Conservation (phyloP, 2,329 filamentous ascomycete species). For the Cytospora leucostoma region DNA sequence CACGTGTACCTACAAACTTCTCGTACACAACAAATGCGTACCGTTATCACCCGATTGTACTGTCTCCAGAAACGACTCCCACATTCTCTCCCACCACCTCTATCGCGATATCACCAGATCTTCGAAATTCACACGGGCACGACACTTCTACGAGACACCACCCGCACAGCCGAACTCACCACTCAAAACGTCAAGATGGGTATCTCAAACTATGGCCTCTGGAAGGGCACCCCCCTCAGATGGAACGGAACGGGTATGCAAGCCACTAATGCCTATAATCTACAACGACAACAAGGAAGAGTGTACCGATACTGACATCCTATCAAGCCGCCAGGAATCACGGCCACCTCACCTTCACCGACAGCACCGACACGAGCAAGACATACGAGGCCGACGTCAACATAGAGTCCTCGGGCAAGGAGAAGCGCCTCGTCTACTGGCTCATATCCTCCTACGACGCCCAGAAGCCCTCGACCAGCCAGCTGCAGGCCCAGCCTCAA, state of each 20-base stretch:
- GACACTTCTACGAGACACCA: background rate
- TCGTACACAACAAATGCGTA: background rate
- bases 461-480: constrained; percentile 33
- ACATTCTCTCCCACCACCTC: background rate
- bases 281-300: background rate
- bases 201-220: constrained; percentile 31
- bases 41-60: background rate
- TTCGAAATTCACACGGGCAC: background rate
- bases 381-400: constrained; percentile 32
- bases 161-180: background rate
- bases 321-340: constrained; percentile 23
- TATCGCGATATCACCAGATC: background rate
- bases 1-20: too few relatives aligned
- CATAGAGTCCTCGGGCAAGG: constrained; percentile 31
- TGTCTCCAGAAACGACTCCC: background rate
- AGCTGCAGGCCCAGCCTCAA: constrained; percentile 24
- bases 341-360: constrained; percentile 31
- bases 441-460: constrained; percentile 45
- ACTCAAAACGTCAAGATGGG: constrained; percentile 24
- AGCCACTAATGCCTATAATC: background rate
- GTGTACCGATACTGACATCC: background rate
- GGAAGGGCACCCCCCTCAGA: constrained; percentile 29
- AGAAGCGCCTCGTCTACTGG: constrained; percentile 49
- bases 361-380: constrained; percentile 19
- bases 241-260: constrained; percentile 27